These are phyloP conservation scores for Pharus latifolius DNA, from an alignment of 176 grass and related monocot species.

Conservation along the genomic window DNA sequence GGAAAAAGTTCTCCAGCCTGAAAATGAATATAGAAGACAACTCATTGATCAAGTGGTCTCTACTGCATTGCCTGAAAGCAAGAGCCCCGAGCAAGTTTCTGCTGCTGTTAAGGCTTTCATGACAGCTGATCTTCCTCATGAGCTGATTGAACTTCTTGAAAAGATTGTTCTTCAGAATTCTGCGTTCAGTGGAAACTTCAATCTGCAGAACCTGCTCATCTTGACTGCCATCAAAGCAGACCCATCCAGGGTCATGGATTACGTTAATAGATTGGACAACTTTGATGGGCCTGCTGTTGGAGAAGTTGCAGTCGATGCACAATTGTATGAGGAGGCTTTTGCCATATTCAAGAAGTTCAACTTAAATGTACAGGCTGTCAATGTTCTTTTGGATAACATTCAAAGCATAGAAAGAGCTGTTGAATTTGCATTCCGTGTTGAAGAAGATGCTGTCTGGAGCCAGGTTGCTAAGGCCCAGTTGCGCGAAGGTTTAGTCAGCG, in stretches of 20 bases:
- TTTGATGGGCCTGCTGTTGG: slow-evolving; percentile 98
- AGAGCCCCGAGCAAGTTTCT: slow-evolving; percentile 97
- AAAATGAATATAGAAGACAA: slow-evolving; percentile 98
- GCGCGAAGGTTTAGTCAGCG: slow-evolving; percentile 80
- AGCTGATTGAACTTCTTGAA: slow-evolving; percentile 95
- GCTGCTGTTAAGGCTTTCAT: slow-evolving; percentile 99
- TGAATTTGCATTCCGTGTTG: slow-evolving; percentile 88
- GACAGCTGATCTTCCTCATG: slow-evolving; percentile 95
- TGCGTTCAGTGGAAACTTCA: slow-evolving; percentile 92
- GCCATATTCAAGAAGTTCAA: slow-evolving; percentile 99
- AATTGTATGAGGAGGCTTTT: slow-evolving; percentile 90
- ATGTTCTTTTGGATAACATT: slow-evolving; percentile 89
- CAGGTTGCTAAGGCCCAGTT: slow-evolving; percentile 93
- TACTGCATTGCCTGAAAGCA: slow-evolving; percentile 91
- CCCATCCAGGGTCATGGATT: slow-evolving; percentile 91
- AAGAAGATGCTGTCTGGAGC: slow-evolving; percentile 97
- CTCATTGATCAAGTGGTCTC: slow-evolving; percentile 99
- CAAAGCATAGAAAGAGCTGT: slow-evolving; percentile 88
- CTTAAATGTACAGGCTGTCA: slow-evolving; percentile 85
- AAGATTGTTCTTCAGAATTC: slow-evolving; percentile 99
- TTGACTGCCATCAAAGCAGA: slow-evolving; percentile 95
- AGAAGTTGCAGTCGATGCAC: slow-evolving; percentile 89
- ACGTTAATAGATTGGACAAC: slow-evolving; percentile 93
- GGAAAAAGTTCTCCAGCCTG: slow-evolving; percentile 91
- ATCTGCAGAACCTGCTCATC: slow-evolving; percentile 95